Percentiles rank a stretch among this genome's conserved stretches.
These are phyloP conservation scores for Phanerochaete sordida DNA, from an alignment of 768 basidiomycete species.

Conservation along the genomic window DNA sequence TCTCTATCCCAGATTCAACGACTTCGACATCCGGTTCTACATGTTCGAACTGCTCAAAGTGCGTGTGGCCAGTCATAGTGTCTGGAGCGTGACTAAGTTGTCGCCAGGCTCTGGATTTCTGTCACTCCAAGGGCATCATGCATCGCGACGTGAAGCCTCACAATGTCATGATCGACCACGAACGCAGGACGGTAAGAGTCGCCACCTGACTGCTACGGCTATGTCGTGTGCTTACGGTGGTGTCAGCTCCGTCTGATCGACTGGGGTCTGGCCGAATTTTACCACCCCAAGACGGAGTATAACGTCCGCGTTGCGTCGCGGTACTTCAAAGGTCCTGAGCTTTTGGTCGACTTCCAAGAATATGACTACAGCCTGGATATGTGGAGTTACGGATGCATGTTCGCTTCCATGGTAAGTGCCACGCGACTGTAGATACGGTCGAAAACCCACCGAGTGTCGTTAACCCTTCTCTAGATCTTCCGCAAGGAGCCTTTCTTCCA, in stretches of 20 bases:
- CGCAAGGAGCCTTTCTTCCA: constrained; percentile 99
- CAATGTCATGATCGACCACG: constrained; percentile 99
- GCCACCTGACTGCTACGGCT: neutral
- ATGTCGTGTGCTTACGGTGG: neutral
- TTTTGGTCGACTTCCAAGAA: constrained; percentile 96
- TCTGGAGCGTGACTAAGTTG: neutral
- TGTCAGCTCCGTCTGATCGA: constrained; percentile 89
- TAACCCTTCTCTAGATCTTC: constrained; percentile 70
- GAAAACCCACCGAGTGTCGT: neutral
- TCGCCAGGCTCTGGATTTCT: constrained; percentile 86
- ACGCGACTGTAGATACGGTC: neutral
- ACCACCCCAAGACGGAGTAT: constrained; percentile 96
- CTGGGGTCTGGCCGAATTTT: constrained; percentile 99
- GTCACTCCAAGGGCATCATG: constrained; percentile 99
- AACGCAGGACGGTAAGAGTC: constrained; percentile 75
- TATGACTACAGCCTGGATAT: constrained; percentile 98
- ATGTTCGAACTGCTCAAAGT: constrained; percentile 96
- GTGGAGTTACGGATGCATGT: constrained; percentile 99
- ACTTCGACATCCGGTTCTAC: constrained; percentile 94
- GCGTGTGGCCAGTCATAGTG: constrained; percentile 4
- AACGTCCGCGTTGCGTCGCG: constrained; percentile 96
- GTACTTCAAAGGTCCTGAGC: constrained; percentile 97
- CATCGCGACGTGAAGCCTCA: constrained; percentile 98
- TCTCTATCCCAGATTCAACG: constrained; percentile 92
- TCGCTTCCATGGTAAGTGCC: constrained; percentile 89